Conservation (phyloP, 306 rosid genomes). For the Trichosanthes cucumerina region DNA sequence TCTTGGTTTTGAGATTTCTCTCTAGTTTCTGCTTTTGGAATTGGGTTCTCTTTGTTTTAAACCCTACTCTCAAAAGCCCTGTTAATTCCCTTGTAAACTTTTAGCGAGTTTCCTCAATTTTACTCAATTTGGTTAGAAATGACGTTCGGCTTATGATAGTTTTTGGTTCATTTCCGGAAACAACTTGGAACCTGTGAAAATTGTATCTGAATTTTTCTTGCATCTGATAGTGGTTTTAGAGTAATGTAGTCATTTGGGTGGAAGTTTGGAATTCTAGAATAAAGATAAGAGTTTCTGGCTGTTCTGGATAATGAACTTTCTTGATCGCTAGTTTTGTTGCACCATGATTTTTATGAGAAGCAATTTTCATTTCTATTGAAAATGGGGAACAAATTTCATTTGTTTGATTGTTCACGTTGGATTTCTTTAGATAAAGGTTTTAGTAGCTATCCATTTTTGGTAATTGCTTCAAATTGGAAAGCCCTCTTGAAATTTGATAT, state of each 20-base stretch:
- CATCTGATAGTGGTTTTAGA: not conserved
- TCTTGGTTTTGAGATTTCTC: not conserved
- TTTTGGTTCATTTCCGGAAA: not conserved
- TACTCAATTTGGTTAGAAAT: not conserved
- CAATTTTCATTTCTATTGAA: not conserved
- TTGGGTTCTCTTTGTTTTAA: not conserved
- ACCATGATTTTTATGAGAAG: not conserved
- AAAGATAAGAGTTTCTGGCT: not conserved
- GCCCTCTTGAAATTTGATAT: not conserved
- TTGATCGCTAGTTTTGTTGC: not conserved
- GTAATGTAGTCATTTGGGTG: not conserved
- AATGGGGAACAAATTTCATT: not conserved
- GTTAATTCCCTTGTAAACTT: not conserved
- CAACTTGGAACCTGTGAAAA: not conserved
- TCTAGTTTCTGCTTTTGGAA: not conserved
- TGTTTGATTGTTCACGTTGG: not conserved
- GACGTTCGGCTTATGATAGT: not conserved
- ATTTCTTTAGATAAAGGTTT: not conserved
- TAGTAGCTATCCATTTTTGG: not conserved
- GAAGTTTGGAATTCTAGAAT: not conserved
- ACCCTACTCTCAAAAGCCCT: conserved; percentile 1
- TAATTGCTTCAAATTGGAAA: not conserved
- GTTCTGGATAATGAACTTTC: not conserved
- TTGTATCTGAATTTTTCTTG: not conserved
- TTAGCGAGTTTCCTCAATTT: not conserved